A percentile compares a stretch with the other conserved stretches of the same genome.
phyloP scores from a whole-genome alignment of 257 asterid species.

The Craterostigma plantagineum region DNA sequence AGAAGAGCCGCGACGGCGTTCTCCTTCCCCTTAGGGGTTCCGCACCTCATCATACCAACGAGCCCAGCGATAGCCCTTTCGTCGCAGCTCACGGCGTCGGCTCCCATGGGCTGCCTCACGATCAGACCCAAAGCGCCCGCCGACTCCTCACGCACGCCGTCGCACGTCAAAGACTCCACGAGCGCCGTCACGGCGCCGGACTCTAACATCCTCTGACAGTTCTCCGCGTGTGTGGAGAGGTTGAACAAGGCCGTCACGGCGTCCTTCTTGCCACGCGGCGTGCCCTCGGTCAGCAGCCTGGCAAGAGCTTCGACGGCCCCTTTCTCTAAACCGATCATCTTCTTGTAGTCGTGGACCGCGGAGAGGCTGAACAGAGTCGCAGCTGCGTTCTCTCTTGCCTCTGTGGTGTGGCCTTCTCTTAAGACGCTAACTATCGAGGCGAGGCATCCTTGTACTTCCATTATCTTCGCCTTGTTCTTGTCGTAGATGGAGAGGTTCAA shows the following conservation, averaged over 20 bases:
- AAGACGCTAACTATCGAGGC: slow-evolving; percentile 48
- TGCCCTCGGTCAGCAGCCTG: slow-evolving; percentile 41
- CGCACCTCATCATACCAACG: slow-evolving; percentile 61
- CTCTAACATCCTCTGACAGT: slow-evolving; percentile 45
- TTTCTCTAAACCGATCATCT: slow-evolving; percentile 43
- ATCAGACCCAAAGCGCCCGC: slow-evolving; percentile 77
- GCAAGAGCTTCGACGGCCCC: slow-evolving; percentile 70
- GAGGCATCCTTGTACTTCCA: slow-evolving; percentile 73
- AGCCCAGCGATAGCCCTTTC: slow-evolving; percentile 45
- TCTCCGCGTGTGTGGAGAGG: slow-evolving; percentile 60
- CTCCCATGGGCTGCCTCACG: slow-evolving; percentile 64
- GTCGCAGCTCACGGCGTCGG: slow-evolving; percentile 51
- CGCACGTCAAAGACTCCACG: slow-evolving; percentile 41
- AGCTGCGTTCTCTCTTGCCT: slow-evolving; percentile 89
- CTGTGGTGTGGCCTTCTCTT: slow-evolving; percentile 52
- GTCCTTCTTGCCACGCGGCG: slow-evolving; percentile 70
- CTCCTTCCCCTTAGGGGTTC: slow-evolving; percentile 77
- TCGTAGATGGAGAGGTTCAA: slow-evolving; percentile 73
- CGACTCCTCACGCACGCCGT: slow-evolving; percentile 71
- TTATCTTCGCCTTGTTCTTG: slow-evolving; percentile 52
- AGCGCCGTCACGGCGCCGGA: slow-evolving; percentile 60
- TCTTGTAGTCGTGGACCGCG: slow-evolving; percentile 72
- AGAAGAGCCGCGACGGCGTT: slow-evolving; percentile 85
- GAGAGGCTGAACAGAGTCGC: slow-evolving; percentile 93
- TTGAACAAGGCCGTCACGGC: slow-evolving; percentile 86